Evolutionary conservation across 352 stramenopile species (phyloP), one percentile per base, ranked within the genome.

Genomic region (Globisporangium yorkense): DNA sequence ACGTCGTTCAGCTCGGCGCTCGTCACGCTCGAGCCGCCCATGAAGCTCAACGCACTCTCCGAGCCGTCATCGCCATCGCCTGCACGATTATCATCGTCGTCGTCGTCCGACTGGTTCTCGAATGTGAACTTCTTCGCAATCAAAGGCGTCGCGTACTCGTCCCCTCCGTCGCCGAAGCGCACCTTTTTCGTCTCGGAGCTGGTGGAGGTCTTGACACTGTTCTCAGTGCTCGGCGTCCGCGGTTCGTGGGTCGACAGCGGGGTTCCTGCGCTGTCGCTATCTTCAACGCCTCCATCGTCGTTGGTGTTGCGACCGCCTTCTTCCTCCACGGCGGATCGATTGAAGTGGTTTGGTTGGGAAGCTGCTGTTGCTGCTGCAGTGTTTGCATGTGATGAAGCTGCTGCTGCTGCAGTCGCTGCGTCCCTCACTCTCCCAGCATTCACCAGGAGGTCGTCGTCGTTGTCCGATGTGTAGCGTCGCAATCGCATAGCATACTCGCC

Each of bases 61-160:
- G 20, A 48, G 7, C 20, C 20, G 10, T 49, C 40, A 6, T 8
- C 40, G 40, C 5, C 15, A 10, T 9, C 40, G 12, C 2, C 16
- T 20, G 5, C 64, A 6, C 70, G 41, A 15, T 54, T 50, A 12
- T 51, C 21, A 5, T 80, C 72, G 47, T 78, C 57, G 43, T 84
- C 69, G 41, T 83, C 79, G 6, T 84, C 77, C 0, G 74, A 87
- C 1, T 62, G 62, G 43, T 71, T 79, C 39, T 79, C 73, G 24
- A 89, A 89, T 12, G 72, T 80, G 52, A 89, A 78, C 53, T 75
- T 84, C 39, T 74, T 72, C 46, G 69, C 71, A 51, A 89, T 67
- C 35, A 87, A 48, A 0, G 77, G 79, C 6, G 77, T 88, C n/a
- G 75, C 65, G 52, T 80, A 85, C 29, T 79, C 74, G 15, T 68